Conservation (phyloP, 1,284 basidiomycete species). For the Ceratobasidium sp. region DNA sequence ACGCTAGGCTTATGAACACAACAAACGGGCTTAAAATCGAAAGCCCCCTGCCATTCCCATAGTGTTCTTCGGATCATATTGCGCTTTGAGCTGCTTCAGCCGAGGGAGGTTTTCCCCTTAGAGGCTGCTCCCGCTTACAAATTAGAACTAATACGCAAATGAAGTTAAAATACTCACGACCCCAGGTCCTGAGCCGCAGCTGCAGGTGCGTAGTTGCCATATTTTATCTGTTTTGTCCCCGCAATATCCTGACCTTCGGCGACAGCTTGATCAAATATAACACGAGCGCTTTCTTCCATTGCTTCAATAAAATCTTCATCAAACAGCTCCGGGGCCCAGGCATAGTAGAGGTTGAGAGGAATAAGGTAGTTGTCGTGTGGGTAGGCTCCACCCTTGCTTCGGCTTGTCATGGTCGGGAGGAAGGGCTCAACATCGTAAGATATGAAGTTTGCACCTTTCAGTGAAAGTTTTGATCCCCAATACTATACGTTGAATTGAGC, state of each 20-base stretch:
- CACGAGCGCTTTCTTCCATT: slow-evolving; percentile 52
- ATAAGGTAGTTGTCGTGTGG: slow-evolving; percentile 53
- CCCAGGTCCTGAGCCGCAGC: background rate
- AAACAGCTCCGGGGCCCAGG: slow-evolving; percentile 51
- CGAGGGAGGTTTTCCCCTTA: slow-evolving; percentile 58
- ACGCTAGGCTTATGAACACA: too few species aligned
- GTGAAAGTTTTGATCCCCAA: slow-evolving; percentile 51
- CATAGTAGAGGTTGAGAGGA: slow-evolving; percentile 60
- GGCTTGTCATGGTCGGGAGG: slow-evolving; percentile 55
- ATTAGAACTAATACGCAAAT: slow-evolving; percentile 56
- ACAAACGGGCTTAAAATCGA: slow-evolving; percentile 4
- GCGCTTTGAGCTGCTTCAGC: slow-evolving; percentile 53
- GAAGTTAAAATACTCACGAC: background rate
- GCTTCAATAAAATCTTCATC: slow-evolving; percentile 56
- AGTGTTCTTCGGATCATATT: slow-evolving; percentile 59
- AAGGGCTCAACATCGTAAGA: slow-evolving; percentile 67
- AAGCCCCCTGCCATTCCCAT: slow-evolving; percentile 67
- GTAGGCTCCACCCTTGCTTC: slow-evolving; percentile 49
- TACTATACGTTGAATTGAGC: slow-evolving; percentile 47
- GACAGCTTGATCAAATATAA: slow-evolving; percentile 53
- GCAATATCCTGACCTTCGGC: slow-evolving; percentile 56
- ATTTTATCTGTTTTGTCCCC: slow-evolving; percentile 52
- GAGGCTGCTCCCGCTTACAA: slow-evolving; percentile 45
- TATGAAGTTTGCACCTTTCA: slow-evolving; percentile 51
- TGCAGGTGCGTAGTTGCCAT: slow-evolving; percentile 59